A percentile compares a stretch with the other conserved stretches of the same genome.
Evolutionary conservation across 768 basidiomycete genomes (phyloP).

Genomic region (Rhodotorula babjevae): DNA sequence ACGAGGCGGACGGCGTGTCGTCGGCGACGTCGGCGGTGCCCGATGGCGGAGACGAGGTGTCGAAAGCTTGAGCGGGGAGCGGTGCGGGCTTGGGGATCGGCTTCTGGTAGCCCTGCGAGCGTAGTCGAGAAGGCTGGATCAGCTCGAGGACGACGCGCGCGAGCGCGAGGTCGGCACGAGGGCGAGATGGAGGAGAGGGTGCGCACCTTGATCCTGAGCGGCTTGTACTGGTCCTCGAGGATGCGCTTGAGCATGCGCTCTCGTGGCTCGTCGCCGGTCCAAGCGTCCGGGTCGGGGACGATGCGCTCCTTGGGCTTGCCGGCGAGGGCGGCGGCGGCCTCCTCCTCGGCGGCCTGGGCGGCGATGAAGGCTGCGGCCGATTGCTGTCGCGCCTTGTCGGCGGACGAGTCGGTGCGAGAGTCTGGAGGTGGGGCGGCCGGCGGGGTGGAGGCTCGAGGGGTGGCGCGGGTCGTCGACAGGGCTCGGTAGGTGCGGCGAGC

Average conservation of each 20-base stretch:
- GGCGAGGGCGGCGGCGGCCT: slow-evolving; percentile 13
- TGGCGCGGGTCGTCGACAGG: not conserved
- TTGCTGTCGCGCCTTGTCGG: too few species aligned
- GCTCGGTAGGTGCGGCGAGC: not conserved
- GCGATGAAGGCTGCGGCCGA: slow-evolving; percentile 47
- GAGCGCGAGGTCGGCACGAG: too few species aligned
- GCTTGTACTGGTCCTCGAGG: slow-evolving; percentile 82
- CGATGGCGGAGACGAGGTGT: not conserved
- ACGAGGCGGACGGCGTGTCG: too few species aligned
- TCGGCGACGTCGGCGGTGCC: not conserved
- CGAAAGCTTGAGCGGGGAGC: slow-evolving; percentile 12
- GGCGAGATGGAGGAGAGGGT: not conserved
- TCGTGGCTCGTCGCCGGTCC: slow-evolving; percentile 70
- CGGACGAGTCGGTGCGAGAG: not conserved
- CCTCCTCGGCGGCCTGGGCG: slow-evolving; percentile 52
- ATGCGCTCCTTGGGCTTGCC: slow-evolving; percentile 29
- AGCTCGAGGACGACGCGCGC: too few species aligned
- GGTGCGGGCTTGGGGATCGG: slow-evolving; percentile 22
- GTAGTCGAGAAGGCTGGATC: too few species aligned
- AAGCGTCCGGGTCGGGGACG: slow-evolving; percentile 54
- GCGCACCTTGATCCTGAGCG: slow-evolving; percentile 67
- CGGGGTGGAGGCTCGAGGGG: not conserved
- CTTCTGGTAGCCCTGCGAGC: slow-evolving; percentile 14
- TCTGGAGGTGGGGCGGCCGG: not conserved
- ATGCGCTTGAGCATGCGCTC: slow-evolving; percentile 71